Evolutionary conservation across 2,329 filamentous ascomycete species (phyloP), one percentile per base, ranked within the genome.

Genomic region (Incumbomyces delicatus): DNA sequence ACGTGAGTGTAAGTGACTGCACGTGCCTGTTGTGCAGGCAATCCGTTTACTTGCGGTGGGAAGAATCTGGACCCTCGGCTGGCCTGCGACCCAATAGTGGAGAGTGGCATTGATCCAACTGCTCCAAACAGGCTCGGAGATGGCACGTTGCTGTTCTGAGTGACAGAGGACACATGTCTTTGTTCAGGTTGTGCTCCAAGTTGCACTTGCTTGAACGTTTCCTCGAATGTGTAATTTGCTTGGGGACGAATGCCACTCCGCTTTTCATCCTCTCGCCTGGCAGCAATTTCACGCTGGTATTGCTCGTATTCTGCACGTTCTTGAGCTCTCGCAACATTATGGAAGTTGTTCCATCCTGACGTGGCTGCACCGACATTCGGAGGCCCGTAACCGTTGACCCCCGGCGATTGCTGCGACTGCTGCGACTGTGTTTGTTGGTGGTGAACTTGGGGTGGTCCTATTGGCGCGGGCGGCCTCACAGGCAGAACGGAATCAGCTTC

Each of bases 31-130:
- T 62, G 36, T 63, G 63, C 18, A 31, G 55, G 49, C 14, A 57
- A 8, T 17, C 46, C 41, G 29, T 50, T 45, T 42, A 48, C 52
- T 17, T 48, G 54, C 35, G 47, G 50, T 40, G 71, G 70, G 57
- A 73, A 73, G 56, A 73, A 73, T 13, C 71, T 61, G 14, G 71
- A 73, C 42, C 68, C 70, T 31, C 70, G 68, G 27, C 66, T 63
- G 17, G 60, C 44, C 43, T 63, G 57, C 20, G 50, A 56, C 7
- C 40, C 29, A 20, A 68, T 61, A 6, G 61, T 49, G 33, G 66
- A 63, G 30, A 63, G 57, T 44, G 69, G 56, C 41, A 61, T 58
- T 36, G 62, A 60, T 36, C 60, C 61, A 35, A 63, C 53, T 31
- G 62, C 55, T 48, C 68, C 66, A 44, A 70, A 60, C 13, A 63